Base-by-base conservation (phyloP, 768 basidiomycete genomes). In the Artomyces pyxidatus region DNA sequence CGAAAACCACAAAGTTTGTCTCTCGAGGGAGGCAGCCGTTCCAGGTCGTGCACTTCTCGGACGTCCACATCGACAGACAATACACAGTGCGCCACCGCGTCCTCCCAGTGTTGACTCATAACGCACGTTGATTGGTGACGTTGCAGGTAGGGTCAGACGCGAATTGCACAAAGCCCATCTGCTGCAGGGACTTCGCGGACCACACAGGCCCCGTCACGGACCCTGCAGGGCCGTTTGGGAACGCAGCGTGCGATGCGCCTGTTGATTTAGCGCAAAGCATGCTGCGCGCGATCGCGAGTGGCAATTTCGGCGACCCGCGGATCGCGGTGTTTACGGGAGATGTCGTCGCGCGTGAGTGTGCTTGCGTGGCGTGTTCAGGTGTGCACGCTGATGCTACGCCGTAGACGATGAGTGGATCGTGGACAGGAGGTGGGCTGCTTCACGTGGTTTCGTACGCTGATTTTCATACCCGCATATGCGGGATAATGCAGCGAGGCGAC, bases 241-340 rank as follows among this genome's bases (percentile, higher is more conserved):
- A 47, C 10, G 26, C 12, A 12, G 16, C 16, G 8, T 47, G 46
- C 19, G 46, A 47, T 17, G 10, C 22, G 6, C 46, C 46, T 3
- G 25, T 21, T 19, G 37, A 27, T n/a, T 28, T 47, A n/a, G 35
- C 46, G n/a, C 17, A 38, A 14, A 47, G 46, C 26, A 35, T 47
- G 37, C 22, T 47, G 6, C n/a, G 25, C n/a, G 46, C 46, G 11
- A 26, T 47, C 9, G 39, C 39, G 2, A 21, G 39, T 6, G 25
- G 29, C 10, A 22, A 26, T 7, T 16, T 46, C 17, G 45, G 30
- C 17, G 22, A 39, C 12, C 68, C 68, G 14, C 59, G 61, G 8
- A 81, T 80, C 58, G 71, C 76, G 4, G 72, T 84, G 28, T 83
- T 82, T 55, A 84, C 81, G 3, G 82, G 81, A 6, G 81, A 83